Evolutionary conservation across 2,329 filamentous ascomycete species (phyloP), one percentile per base, ranked within the genome.

Genomic region (Penicillium sp.): DNA sequence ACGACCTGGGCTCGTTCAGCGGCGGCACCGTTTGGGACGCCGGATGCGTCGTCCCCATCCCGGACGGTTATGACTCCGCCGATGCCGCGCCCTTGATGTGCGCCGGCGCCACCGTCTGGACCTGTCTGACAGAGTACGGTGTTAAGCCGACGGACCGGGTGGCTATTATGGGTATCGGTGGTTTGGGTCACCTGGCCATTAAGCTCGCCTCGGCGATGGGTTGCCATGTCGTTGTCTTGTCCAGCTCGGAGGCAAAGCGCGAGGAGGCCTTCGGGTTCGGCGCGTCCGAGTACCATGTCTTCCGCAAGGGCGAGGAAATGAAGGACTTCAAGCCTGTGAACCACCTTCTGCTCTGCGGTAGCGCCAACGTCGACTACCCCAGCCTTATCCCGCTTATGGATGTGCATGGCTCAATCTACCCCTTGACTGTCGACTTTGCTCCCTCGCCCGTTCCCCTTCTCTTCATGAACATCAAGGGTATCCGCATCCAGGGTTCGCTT

Each of bases 101-200:
- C 48, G 74, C 69, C 20, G 74, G 74, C 11, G 73, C 69, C 2
- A 76, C 74, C 1, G 71, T 75, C 22, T 76, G 68, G 70, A 81
- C 81, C 2, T 87, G 89, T 0, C 74, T 92, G 10, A 82, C 81
- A 35, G 79, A 85, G 26, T 85, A 72, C 47, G 66, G 64, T 56
- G 84, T 89, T 5, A 84, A 85, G 2, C 84, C 87, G 0, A 88
- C 86, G 1, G 88, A 88, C 70, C 79, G 75, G 8, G 87, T 92
- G 1, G 89, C 82, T 0, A 82, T 92, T 45, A 78, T 89, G 16
- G 88, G 89, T 3, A 76, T 91, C 8, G 89, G 89, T 20, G 88
- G 88, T 0, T 76, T 91, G 0, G 88, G 88, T 0, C 88, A 92
- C 65, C 85, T 90, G 59, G 89, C 83, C 0, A 72, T 92, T 24